Conservation (phyloP, 73 alveolate species). For the Uronychia setigera region DNA sequence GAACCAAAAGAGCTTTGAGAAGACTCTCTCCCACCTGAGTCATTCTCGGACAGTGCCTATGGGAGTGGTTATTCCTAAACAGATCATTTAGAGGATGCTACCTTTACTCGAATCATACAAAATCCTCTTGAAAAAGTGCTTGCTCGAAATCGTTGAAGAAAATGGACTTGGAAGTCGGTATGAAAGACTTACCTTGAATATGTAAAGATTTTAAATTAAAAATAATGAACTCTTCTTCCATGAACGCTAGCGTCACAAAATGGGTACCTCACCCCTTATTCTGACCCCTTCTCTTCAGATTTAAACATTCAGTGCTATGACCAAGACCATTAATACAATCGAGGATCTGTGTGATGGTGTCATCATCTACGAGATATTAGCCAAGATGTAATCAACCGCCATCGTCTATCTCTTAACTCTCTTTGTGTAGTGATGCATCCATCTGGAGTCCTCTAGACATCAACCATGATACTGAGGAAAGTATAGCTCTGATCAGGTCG, state of each 20-base stretch:
- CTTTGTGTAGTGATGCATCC: background rate
- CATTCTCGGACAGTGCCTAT: background rate
- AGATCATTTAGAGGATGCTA: background rate
- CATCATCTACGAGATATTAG: background rate
- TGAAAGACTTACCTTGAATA: background rate
- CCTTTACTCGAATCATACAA: background rate
- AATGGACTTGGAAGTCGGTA: background rate
- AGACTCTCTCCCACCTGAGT: background rate
- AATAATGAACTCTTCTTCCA: background rate
- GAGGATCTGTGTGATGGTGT: background rate
- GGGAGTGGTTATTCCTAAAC: background rate
- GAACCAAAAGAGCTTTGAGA: background rate
- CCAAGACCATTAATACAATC: background rate
- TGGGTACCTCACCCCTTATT: background rate
- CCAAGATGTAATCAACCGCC: slow-evolving; percentile 2
- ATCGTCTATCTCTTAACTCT: background rate
- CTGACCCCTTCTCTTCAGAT: background rate
- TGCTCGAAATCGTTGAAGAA: background rate
- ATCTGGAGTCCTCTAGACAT: background rate
- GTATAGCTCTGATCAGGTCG: background rate
- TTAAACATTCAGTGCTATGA: background rate
- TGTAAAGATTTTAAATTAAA: background rate
- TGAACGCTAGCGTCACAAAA: background rate
- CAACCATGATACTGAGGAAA: background rate
- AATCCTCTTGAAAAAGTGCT: background rate